Base-by-base conservation (phyloP, 2,329 filamentous ascomycete genomes). In the Claviceps pazoutovae region DNA sequence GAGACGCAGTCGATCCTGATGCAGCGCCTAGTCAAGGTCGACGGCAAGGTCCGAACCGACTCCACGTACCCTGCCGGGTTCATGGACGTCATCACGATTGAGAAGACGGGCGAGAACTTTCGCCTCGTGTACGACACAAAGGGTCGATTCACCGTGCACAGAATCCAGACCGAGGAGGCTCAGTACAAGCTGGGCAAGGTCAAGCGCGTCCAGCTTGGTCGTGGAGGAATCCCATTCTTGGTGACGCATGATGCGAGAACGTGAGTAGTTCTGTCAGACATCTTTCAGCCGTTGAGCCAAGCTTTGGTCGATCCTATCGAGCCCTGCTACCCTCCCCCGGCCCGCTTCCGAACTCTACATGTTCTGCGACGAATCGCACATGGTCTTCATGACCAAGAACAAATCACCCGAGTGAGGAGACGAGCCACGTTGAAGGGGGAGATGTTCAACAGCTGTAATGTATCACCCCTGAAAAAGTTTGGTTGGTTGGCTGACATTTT, bases 221-320 rank as follows among this genome's bases (percentile, higher is more conserved):
- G 89, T 77, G 94, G 93, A 78, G 93, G 90, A 80, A 95, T 98
- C 84, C 93, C 93, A 94, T 98, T 95, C 90, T 96, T 97, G 89
- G 93, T 98, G 88, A 98, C 93, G 90, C 93, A 98, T 88, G 93
- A 98, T 93, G 93, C 93, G 79, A 86, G 93, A 90, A 98, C 93
- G 91, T 98, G 81, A 95, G 91, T 97, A 50, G 53, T 54, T 86
- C 82, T 85, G 77, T 82, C 78, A 81, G 77, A 86, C 86, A 88
- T 96, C 90, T 93, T 90, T 96, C 91, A 96, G 91, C 84, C 91
- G 91, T 96, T 96, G 91, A 88, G 91, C 88, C 88, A 94, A 93
- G 87, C 80, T 95, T 93, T 95, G 89, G 89, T 79, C 70, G 75
- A 78, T 76, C 66, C 43, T 48, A 41, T 53, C 49, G 45, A 53